Evolutionary conservation across 768 basidiomycete species (phyloP), one percentile per base, ranked within the genome.

Genomic region (Jaapia argillacea): DNA sequence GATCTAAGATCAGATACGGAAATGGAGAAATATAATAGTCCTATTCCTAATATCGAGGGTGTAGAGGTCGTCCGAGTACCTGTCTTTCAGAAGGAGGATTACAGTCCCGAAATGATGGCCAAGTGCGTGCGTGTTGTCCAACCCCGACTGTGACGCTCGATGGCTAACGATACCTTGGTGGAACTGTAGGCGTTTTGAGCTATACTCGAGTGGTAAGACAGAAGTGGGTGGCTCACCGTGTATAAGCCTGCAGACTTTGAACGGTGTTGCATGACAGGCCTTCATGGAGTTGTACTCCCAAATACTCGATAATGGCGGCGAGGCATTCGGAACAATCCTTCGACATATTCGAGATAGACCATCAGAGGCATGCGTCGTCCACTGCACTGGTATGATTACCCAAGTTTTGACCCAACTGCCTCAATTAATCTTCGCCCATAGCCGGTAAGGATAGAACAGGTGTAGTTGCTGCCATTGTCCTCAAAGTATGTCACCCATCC

Each of bases 381-480:
- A 89, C 52, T 90, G 87, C 51, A 88, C 87, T 43, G 74, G 72
- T 71, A 38, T n/a, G 55, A 33, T 40, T 5, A 10, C 28, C 36
- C n/a, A n/a, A n/a, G n/a, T n/a, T n/a, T 14, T 21, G 5, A 20
- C 28, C 24, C 22, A 13, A 16, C 25, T 46, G n/a, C 12, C 14
- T 18, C n/a, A n/a, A n/a, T n/a, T n/a, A n/a, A n/a, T n/a, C n/a
- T n/a, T n/a, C n/a, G 31, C 16, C 10, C 31, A 33, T 22, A 74
- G 87, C 85, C 22, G 87, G 87, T 3, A 90, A 89, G 58, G 86
- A 90, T 61, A 66, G 87, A 51, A 89, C 87, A 2, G 87, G 85
- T 13, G 63, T 89, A 20, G 60, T 82, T 27, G 82, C 84, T 12
- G 85, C 85, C 4, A 67, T 89, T 24, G 53, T 88, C 10, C 64